These are phyloP conservation scores for Penicillium canariense DNA, from an alignment of 495 filamentous ascomycete genomes.

Conservation along the genomic window DNA sequence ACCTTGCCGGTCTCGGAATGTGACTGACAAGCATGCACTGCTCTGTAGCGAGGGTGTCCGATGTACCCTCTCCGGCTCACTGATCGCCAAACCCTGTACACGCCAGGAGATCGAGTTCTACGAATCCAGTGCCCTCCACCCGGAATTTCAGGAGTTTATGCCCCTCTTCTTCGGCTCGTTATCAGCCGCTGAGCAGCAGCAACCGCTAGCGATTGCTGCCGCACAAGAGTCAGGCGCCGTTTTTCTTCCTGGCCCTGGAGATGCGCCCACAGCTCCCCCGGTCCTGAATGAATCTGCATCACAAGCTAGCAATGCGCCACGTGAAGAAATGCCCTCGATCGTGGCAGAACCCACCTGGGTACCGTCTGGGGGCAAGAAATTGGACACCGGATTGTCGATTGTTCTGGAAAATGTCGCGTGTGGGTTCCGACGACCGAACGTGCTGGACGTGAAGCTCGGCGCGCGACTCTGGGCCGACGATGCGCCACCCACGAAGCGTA, in stretches of 20 bases:
- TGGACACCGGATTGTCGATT: slow-evolving; percentile 72
- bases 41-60: slow-evolving; percentile 79
- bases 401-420: slow-evolving; percentile 83
- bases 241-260: slow-evolving; percentile 34
- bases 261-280: slow-evolving; percentile 10
- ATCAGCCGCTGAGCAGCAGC: slow-evolving; percentile 49
- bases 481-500: slow-evolving; percentile 72
- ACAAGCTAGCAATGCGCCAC: slow-evolving; percentile 4
- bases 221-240: slow-evolving; percentile 37
- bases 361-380: slow-evolving; percentile 53
- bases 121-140: slow-evolving; percentile 69
- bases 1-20: not conserved
- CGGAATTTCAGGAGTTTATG: slow-evolving; percentile 72
- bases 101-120: slow-evolving; percentile 87
- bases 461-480: slow-evolving; percentile 81
- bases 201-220: slow-evolving; percentile 45
- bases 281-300: slow-evolving; percentile 2
- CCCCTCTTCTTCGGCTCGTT: slow-evolving; percentile 83
- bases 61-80: slow-evolving; percentile 75
- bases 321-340: slow-evolving; percentile 9
- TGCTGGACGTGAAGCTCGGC: slow-evolving; percentile 93
- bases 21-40: slow-evolving; percentile 12
- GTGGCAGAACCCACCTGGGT: slow-evolving; percentile 39
- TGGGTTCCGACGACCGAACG: slow-evolving; percentile 82
- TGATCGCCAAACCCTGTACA: slow-evolving; percentile 95